Evolutionary conservation across 148 eudicot species (phyloP), one percentile per base, ranked within the genome.

Genomic region (Camellia sinensis): DNA sequence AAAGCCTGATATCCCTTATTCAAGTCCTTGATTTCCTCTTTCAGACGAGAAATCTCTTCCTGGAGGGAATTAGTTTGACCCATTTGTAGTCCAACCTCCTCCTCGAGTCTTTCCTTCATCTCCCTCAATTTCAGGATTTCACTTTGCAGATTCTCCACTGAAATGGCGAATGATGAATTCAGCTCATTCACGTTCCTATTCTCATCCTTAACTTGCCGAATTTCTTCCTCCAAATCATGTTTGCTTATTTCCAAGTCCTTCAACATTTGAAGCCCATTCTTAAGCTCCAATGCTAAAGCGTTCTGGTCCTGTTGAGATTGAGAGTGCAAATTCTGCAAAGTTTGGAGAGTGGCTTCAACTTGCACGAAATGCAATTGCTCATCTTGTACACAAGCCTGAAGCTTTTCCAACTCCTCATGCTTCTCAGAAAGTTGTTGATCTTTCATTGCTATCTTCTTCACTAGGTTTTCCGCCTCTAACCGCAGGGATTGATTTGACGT

Each of bases 281-380:
- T 82, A 17, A 96, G 94, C 86, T 96, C 97, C 88, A 77, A 48
- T 19, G 94, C 88, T 45, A 96, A 83, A 84, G 87, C 87, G 79
- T 72, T 91, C 83, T 96, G 99, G 82, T 94, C 86, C 68, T 90
- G 92, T 78, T 94, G 99, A 72, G 97, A 94, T 80, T 90, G 91
- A 43, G 80, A 86, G 71, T 92, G 92, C 83, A 86, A 52, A 83
- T 82, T 85, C 75, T 86, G 91, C 78, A 96, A 85, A 66, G 88
- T 67, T 65, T 77, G 87, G 65, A 96, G 94, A 77, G 87, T 85
- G 65, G 86, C 87, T 86, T 96, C 98, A 45, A 89, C 87, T 87
- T 90, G 91, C 72, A 85, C 83, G 79, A 91, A 88, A 57, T 82
- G 87, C 61, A 76, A 75, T 56, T 82, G 92, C 75, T 96, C 99